phyloP scores from a whole-genome alignment of 176 grass and related monocot genomes.

The Poa pratensis region DNA sequence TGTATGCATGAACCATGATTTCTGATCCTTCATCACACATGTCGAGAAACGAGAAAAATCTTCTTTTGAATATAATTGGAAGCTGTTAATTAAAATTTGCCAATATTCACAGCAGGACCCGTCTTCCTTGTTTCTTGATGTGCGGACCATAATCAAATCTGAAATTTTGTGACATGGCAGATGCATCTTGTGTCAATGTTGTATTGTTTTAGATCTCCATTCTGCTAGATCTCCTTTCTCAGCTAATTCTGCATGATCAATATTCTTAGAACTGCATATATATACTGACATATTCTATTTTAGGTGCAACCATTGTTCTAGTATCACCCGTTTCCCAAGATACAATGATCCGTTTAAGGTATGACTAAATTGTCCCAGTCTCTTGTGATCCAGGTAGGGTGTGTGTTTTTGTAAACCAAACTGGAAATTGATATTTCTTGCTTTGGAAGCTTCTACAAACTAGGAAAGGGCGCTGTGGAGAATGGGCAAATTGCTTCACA shows the following conservation, averaged over 20 bases:
- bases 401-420: constrained; percentile 32
- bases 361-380: constrained; percentile 36
- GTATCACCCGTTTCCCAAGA: constrained; percentile 86
- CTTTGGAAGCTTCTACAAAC: constrained; percentile 85
- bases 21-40: background rate
- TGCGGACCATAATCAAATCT: background rate
- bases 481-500: constrained; percentile 99
- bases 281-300: constrained; percentile 43
- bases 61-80: background rate
- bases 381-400: constrained; percentile 28
- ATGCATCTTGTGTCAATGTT: background rate
- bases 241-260: background rate
- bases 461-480: constrained; percentile 93
- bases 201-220: background rate
- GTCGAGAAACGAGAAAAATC: constrained; percentile 1
- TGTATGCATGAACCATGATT: constrained; percentile 15
- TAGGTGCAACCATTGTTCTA: constrained; percentile 82
- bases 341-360: constrained; percentile 93
- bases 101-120: background rate
- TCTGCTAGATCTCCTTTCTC: constrained; percentile 14
- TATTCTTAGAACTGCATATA: constrained; percentile 33
- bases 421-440: constrained; percentile 34
- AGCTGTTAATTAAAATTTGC: background rate
- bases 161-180: background rate
- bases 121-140: background rate